Evolutionary conservation across 495 filamentous ascomycete species (phyloP), one percentile per base, ranked within the genome.

Genomic region (Parathielavia appendiculata): DNA sequence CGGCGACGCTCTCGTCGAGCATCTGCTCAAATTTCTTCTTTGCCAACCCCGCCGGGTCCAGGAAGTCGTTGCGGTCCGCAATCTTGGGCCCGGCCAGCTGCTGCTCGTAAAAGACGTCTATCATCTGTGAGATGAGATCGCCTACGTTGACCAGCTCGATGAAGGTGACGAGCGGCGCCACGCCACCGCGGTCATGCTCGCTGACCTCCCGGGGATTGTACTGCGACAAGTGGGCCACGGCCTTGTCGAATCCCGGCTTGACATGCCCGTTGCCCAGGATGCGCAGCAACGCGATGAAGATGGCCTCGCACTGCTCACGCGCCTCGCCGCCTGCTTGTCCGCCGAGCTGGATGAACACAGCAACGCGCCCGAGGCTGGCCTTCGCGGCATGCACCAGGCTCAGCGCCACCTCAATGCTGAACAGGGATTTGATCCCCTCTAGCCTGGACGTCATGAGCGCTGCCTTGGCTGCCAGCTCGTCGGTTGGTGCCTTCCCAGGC

Each of bases 11-110:
- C 73, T 97, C 95, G 68, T 99, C 95, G 11, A 99, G 85, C 87
- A 96, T 96, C 72, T 97, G 92, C 77, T 99, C 95, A 59, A 99
- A 99, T 47, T 88, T 90, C 74, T 96, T 97, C 81, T 99, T 99
- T 63, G 92, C 91, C 61, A 95, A 86, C 19, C 86, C 86, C 0
- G 91, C 89, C 5, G 91, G 90, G 65, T 93, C 89, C 36, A 99
- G 74, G 66, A 97, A 99, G 71, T 99, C 93, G 63, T 95, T 92
- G 22, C 88, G 83, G 65, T 99, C 92, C 13, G 87, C 87, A 51
- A 99, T 83, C 60, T 88, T 89, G 4, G 84, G 80, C 0, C 83
- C 83, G 7, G 90, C 86, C 36, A 99, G 80, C 69, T 97, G 92
- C 68, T 96, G 92, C 70, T 95, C 89, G 71, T 95, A 99, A 73